Base-by-base conservation (phyloP, 148 eudicot genomes). In the Chenopodium berlandieri region DNA sequence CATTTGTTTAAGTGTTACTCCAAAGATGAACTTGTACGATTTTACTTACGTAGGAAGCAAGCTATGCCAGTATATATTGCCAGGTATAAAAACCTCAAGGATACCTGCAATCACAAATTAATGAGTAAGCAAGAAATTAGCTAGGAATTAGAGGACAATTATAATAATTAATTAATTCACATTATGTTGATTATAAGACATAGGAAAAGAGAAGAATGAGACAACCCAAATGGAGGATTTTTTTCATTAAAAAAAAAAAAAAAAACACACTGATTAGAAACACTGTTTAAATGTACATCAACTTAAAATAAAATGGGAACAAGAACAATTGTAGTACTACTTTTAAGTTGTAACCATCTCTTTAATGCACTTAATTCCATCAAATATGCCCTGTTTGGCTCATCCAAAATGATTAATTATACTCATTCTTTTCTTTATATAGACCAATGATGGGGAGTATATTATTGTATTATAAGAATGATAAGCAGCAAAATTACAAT, bases 21-120 rank as follows among this genome's bases (percentile, higher is more conserved):
- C 9, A 62, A 22, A 22, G n/a, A 22, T 80, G 60, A 37, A 77
- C 25, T 32, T 34, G 64, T 56, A 17, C 10, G 11, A 27, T 54
- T 9, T 37, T 54, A 88, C 97, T 91, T 89, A 93, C 97, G 93
- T 47, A 91, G 77, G 80, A 90, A 83, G 82, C 91, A 82, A 73
- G 92, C 94, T 16, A 88, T 84, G 73, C 92, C 91, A 9, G 90
- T 66, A 37, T 88, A 90, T 62, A 90, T 83, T 68, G 91, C 97
- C 86, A 93, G 81, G 88, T 87, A 93, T 67, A 90, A 68, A 75
- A 88, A 87, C 79, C 81, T 84, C 3, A 91, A 86, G 40, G 94
- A 85, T 20, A 92, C 88, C 97, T 93, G 89, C 81, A 72, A 72
- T 44, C 17, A 17, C 44, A 37, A 71, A 27, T 27, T 27, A 27